phyloP scores from a whole-genome alignment of 2,329 filamentous ascomycete genomes.

The Fusarium sp. region DNA sequence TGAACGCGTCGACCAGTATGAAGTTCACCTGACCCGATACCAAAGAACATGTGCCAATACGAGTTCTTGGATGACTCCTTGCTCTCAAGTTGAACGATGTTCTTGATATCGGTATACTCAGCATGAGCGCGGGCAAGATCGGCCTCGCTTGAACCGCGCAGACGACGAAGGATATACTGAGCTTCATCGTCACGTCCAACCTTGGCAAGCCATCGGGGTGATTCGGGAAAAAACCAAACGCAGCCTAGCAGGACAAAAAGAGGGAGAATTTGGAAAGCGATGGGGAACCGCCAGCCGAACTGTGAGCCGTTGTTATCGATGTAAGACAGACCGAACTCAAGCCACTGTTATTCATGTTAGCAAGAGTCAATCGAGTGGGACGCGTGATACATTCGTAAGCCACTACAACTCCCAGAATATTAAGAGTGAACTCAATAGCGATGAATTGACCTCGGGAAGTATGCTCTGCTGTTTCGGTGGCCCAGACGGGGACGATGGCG shows the following conservation, averaged over 20 bases:
- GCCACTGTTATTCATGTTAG: too few species aligned
- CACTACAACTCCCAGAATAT: slow-evolving; percentile 53
- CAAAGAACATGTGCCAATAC: slow-evolving; percentile 76
- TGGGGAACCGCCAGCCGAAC: slow-evolving; percentile 76
- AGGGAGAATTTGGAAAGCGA: slow-evolving; percentile 77
- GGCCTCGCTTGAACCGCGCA: slow-evolving; percentile 70
- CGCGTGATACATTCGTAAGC: too few species aligned
- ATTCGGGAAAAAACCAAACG: slow-evolving; percentile 78
- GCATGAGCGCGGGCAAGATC: slow-evolving; percentile 67
- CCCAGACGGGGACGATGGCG: slow-evolving; percentile 78
- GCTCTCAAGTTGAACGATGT: slow-evolving; percentile 62
- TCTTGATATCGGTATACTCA: slow-evolving; percentile 77
- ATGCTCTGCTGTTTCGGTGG: slow-evolving; percentile 76
- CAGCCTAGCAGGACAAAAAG: slow-evolving; percentile 67
- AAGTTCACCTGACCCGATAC: slow-evolving; percentile 73
- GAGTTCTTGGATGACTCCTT: slow-evolving; percentile 71
- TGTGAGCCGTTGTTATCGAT: slow-evolving; percentile 69
- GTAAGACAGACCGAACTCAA: slow-evolving; percentile 71
- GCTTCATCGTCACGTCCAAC: slow-evolving; percentile 76
- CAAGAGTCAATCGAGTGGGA: too few species aligned
- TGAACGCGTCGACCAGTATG: slow-evolving; percentile 77
- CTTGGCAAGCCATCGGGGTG: slow-evolving; percentile 76
- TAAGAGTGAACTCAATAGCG: slow-evolving; percentile 69
- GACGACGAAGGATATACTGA: slow-evolving; percentile 71
- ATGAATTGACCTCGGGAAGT: slow-evolving; percentile 77